Evolutionary conservation across 2,329 filamentous ascomycete species (phyloP).

Genomic region (Ceratocystis ficicola): DNA sequence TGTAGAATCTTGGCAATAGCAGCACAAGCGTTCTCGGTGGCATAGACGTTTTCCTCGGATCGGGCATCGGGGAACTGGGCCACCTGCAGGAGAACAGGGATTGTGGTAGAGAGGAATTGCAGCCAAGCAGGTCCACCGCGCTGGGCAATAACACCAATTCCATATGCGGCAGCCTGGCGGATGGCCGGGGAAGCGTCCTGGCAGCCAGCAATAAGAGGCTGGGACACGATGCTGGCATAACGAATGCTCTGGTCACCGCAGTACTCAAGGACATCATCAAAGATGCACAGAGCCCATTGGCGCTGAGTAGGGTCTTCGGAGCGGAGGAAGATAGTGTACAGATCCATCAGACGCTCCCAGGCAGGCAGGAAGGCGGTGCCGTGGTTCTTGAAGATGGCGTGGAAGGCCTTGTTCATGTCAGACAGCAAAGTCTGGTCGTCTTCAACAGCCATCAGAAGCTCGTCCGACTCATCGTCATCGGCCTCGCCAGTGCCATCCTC

Average conservation of each 20-base stretch:
- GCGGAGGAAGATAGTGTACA: constrained; percentile 74
- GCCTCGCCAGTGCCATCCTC: constrained; percentile 64
- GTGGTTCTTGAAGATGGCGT: constrained; percentile 97
- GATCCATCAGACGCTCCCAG: constrained; percentile 76
- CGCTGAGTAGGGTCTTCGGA: constrained; percentile 78
- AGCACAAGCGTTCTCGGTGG: constrained; percentile 93
- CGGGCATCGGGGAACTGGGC: constrained; percentile 70
- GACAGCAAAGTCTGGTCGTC: constrained; percentile 93
- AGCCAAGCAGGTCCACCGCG: constrained; percentile 80
- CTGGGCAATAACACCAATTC: constrained; percentile 88
- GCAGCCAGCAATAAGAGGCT: constrained; percentile 77
- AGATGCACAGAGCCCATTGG: constrained; percentile 98
- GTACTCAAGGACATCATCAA: constrained; percentile 96
- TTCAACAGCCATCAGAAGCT: constrained; percentile 80
- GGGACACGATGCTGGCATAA: constrained; percentile 75
- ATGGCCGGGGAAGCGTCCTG: constrained; percentile 79
- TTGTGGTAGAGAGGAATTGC: constrained; percentile 67
- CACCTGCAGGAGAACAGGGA: constrained; percentile 75
- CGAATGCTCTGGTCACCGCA: constrained; percentile 79
- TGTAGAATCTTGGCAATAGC: constrained; percentile 95
- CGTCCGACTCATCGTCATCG: constrained; percentile 79
- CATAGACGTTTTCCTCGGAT: constrained; percentile 87
- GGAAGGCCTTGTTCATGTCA: constrained; percentile 99
- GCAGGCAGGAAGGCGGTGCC: constrained; percentile 69
- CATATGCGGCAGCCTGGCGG: constrained; percentile 89